Conservation (phyloP, 257 asterid genomes). For the Solanum clarkiae region DNA sequence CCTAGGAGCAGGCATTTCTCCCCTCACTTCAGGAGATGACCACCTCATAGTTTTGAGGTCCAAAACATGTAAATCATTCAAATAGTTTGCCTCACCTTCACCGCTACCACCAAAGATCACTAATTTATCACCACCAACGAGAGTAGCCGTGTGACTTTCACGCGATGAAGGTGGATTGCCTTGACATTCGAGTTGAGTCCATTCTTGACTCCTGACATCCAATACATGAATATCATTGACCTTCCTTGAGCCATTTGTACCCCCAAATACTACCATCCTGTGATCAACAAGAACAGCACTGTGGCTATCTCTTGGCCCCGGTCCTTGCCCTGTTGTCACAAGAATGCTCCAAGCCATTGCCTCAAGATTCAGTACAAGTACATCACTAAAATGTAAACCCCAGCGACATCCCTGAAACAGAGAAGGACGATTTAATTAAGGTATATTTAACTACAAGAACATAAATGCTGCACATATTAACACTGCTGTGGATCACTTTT, state of each 20-base stretch:
- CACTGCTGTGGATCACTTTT: not conserved
- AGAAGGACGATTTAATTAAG: not conserved
- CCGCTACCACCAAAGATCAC: slow-evolving; percentile 92
- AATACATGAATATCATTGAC: slow-evolving; percentile 66
- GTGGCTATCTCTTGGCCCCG: slow-evolving; percentile 95
- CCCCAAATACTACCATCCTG: slow-evolving; percentile 76
- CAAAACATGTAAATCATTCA: slow-evolving; percentile 69
- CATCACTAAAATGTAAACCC: slow-evolving; percentile 87
- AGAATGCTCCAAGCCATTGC: slow-evolving; percentile 65
- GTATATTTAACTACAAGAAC: not conserved
- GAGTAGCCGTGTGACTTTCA: slow-evolving; percentile 77
- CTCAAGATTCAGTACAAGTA: slow-evolving; percentile 54
- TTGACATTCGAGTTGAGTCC: slow-evolving; percentile 61
- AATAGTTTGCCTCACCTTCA: slow-evolving; percentile 71
- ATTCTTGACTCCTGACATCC: slow-evolving; percentile 54
- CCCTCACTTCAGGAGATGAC: slow-evolving; percentile 50
- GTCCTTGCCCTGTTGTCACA: slow-evolving; percentile 65
- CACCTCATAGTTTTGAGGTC: slow-evolving; percentile 72
- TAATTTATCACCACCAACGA: slow-evolving; percentile 39
- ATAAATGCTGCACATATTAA: not conserved
- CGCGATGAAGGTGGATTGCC: slow-evolving; percentile 76
- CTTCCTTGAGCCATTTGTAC: slow-evolving; percentile 76
- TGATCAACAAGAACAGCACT: slow-evolving; percentile 54
- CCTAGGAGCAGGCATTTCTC: slow-evolving; percentile 56
- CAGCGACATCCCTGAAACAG: slow-evolving; percentile 74